phyloP scores from a whole-genome alignment of 2,329 filamentous ascomycete species.

The Colletotrichum sansevieriae region DNA sequence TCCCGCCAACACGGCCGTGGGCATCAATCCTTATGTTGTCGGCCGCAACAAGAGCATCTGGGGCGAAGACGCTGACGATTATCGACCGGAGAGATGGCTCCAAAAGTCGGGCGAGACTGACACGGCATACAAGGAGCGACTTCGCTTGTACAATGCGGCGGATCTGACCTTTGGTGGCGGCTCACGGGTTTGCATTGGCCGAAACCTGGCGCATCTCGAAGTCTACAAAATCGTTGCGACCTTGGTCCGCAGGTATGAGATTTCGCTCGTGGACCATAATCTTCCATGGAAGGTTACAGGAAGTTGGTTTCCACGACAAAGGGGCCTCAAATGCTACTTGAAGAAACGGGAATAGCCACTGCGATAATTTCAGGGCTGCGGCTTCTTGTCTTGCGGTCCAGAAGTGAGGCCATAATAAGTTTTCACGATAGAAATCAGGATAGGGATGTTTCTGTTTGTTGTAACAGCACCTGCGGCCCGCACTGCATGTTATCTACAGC shows the following conservation, averaged over 20 bases:
- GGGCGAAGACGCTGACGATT: slow-evolving; percentile 59
- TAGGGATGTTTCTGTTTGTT: too few relatives aligned
- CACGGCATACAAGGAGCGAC: slow-evolving; percentile 50
- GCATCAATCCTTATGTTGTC: slow-evolving; percentile 56
- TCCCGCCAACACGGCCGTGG: slow-evolving; percentile 53
- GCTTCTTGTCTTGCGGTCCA: too few relatives aligned
- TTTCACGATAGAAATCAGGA: too few relatives aligned
- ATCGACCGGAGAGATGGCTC: slow-evolving; percentile 64
- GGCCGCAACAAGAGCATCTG: slow-evolving; percentile 56
- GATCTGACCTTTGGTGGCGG: slow-evolving; percentile 57
- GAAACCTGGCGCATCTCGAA: slow-evolving; percentile 51
- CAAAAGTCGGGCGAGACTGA: slow-evolving; percentile 48
- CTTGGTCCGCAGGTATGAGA: slow-evolving; percentile 57
- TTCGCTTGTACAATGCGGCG: slow-evolving; percentile 53
- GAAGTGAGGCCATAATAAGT: too few relatives aligned
- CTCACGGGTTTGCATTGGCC: slow-evolving; percentile 55
- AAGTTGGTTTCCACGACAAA: slow-evolving; percentile 42
- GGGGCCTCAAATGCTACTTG: slow-evolving; percentile 42
- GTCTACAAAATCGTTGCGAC: slow-evolving; percentile 56
- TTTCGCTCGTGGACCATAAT: slow-evolving; percentile 48
- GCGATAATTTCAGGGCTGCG: too few relatives aligned
- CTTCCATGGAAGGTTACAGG: slow-evolving; percentile 36
- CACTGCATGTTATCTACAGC: too few relatives aligned
- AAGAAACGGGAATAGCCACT: slow-evolving; percentile 24
- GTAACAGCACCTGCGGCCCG: too few relatives aligned